Percentiles rank a stretch among this genome's conserved stretches.
phyloP scores from a whole-genome alignment of 176 grass and related monocot genomes.

The Zea mays region DNA sequence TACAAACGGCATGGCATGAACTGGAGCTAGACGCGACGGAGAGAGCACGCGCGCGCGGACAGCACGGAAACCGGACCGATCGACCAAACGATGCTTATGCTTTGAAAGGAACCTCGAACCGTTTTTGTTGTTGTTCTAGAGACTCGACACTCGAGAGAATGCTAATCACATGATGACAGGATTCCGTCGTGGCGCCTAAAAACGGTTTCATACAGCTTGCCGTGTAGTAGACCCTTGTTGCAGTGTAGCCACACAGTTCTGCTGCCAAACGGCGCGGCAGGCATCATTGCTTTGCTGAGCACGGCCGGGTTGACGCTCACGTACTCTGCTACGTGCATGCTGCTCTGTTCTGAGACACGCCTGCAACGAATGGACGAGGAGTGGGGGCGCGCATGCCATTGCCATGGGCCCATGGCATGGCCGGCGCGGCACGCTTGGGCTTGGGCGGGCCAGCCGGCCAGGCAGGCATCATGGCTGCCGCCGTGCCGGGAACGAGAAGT shows the following conservation, averaged over 20 bases:
- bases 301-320: background rate
- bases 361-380: background rate
- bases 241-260: no score
- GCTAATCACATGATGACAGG: background rate
- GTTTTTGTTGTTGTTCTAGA: background rate
- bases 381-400: no score
- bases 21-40: background rate
- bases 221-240: background rate
- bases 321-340: background rate
- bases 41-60: background rate
- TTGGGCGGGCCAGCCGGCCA: background rate
- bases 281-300: background rate
- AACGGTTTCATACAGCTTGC: background rate
- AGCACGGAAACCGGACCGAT: background rate
- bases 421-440: background rate
- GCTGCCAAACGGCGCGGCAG: no score
- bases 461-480: slow-evolving; percentile 23
- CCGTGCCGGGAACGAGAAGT: slow-evolving; percentile 24
- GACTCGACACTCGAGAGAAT: background rate
- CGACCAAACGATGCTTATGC: background rate
- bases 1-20: background rate
- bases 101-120: background rate
- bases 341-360: background rate
- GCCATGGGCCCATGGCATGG: background rate
- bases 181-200: background rate